Evolutionary conservation across 352 stramenopile genomes (phyloP).

Genomic region (Halophytophthora polymorphica): DNA sequence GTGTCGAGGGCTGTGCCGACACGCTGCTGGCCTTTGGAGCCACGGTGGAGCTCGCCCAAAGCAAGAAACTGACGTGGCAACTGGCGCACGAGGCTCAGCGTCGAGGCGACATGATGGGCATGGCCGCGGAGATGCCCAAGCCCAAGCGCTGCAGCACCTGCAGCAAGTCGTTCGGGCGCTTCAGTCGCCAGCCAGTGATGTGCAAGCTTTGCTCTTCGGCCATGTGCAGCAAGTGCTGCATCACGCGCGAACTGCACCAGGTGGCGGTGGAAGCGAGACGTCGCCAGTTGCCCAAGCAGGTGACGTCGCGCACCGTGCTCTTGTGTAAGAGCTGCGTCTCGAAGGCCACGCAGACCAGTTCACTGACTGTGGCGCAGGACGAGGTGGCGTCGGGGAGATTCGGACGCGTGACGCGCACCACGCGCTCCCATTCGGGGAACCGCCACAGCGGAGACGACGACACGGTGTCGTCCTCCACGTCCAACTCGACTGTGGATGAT

Average conservation of each 20-base stretch:
- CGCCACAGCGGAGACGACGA: slow-evolving; percentile 11
- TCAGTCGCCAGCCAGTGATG: slow-evolving; percentile 28
- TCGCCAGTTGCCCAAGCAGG: slow-evolving; percentile 28
- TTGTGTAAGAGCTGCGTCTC: slow-evolving; percentile 38
- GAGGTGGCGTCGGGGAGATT: slow-evolving; percentile 33
- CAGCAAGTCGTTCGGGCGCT: slow-evolving; percentile 34
- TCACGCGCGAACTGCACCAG: slow-evolving; percentile 34
- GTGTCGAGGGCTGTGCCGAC: slow-evolving; percentile 28
- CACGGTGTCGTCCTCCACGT: too few relatives aligned
- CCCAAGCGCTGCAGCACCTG: slow-evolving; percentile 38
- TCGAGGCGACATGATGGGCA: slow-evolving; percentile 15
- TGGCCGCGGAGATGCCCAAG: slow-evolving; percentile 16
- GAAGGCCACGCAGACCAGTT: slow-evolving; percentile 25
- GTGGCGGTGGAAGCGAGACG: slow-evolving; percentile 29
- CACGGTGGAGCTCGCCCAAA: slow-evolving; percentile 34
- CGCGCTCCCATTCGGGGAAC: slow-evolving; percentile 4
- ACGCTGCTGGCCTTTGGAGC: slow-evolving; percentile 47
- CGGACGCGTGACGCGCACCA: slow-evolving; percentile 13
- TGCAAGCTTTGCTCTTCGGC: slow-evolving; percentile 44
- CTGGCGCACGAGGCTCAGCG: slow-evolving; percentile 24
- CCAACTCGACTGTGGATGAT: too few relatives aligned
- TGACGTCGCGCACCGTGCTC: slow-evolving; percentile 33
- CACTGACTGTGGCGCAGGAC: slow-evolving; percentile 47
- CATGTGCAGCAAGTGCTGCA: slow-evolving; percentile 49
- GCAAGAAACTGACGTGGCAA: slow-evolving; percentile 53